Conservation (phyloP, 2,329 filamentous ascomycete genomes). For the Clonostachys rhizophaga region DNA sequence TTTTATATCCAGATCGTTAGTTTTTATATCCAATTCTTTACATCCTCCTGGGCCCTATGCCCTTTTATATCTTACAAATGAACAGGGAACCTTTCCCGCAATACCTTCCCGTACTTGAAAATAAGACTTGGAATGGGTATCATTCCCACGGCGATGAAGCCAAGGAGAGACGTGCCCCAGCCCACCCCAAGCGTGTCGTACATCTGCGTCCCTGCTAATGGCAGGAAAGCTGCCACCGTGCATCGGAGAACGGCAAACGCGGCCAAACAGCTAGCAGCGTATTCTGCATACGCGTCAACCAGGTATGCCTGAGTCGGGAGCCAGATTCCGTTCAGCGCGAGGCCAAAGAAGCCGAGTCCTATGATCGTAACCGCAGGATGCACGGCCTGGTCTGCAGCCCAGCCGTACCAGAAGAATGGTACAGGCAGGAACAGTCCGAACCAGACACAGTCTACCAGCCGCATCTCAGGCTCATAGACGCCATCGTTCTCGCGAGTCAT, state of each 20-base stretch:
- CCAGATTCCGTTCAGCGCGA: conserved; percentile 33
- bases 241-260: conserved; percentile 55
- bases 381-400: conserved; percentile 18
- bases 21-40: too few species aligned
- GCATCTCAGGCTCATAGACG: conserved; percentile 24
- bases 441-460: conserved; percentile 22
- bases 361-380: conserved; percentile 25
- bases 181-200: conserved; percentile 49
- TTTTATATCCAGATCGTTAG: too few species aligned
- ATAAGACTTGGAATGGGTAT: conserved; percentile 32
- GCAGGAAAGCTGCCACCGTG: conserved; percentile 54
- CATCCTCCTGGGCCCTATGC: too few species aligned
- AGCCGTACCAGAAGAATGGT: conserved; percentile 27
- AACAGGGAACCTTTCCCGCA: not conserved
- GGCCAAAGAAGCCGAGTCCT: conserved; percentile 38
- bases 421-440: conserved; percentile 22
- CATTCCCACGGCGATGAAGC: conserved; percentile 37
- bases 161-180: conserved; percentile 39
- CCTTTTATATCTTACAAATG: not conserved
- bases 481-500: conserved; percentile 37
- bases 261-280: conserved; percentile 55
- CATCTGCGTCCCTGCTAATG: conserved; percentile 50
- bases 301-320: conserved; percentile 55
- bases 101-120: not conserved
- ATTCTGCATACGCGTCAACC: conserved; percentile 52